Percentiles rank a stretch among this genome's conserved stretches.
Conservation (phyloP, 805 yeast species). For the Alloascoidea africana region DNA sequence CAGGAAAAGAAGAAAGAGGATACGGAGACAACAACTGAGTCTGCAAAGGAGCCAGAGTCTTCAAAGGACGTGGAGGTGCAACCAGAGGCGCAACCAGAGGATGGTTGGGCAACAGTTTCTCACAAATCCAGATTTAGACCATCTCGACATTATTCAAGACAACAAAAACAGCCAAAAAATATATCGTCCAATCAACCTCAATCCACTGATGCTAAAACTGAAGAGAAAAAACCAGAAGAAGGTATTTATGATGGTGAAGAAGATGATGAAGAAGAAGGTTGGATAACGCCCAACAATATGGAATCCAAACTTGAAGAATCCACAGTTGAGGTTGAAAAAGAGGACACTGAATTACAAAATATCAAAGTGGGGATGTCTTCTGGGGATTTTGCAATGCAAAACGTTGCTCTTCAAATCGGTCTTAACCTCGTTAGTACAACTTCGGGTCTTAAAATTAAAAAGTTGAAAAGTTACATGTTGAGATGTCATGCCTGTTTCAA, state of each 20-base stretch:
- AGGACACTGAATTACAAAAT: conserved; percentile 19
- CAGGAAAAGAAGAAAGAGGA: no score
- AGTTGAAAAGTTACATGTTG: conserved; percentile 83
- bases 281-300: conserved; percentile 89
- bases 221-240: conserved; percentile 3
- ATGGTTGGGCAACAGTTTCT: conserved; percentile 6
- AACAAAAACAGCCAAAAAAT: not conserved
- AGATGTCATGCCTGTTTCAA: conserved; percentile 96
- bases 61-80: not conserved
- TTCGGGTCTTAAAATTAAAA: conserved; percentile 73
- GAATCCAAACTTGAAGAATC: conserved; percentile 43
- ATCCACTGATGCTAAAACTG: conserved; percentile 1
- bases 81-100: no score
- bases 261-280: conserved; percentile 71
- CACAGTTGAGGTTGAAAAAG: conserved; percentile 38
- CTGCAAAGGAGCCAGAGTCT: not conserved
- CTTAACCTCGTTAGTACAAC: conserved; percentile 69
- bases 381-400: conserved; percentile 96
- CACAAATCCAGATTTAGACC: not conserved
- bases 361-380: conserved; percentile 77
- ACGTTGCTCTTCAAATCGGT: conserved; percentile 85
- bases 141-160: not conserved
- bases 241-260: conserved; percentile 30
- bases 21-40: not conserved
- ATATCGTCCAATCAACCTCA: no score